Percentiles rank a stretch among this genome's conserved stretches.
phyloP scores from a whole-genome alignment of 768 basidiomycete species.

The Tricholoma matsutake region DNA sequence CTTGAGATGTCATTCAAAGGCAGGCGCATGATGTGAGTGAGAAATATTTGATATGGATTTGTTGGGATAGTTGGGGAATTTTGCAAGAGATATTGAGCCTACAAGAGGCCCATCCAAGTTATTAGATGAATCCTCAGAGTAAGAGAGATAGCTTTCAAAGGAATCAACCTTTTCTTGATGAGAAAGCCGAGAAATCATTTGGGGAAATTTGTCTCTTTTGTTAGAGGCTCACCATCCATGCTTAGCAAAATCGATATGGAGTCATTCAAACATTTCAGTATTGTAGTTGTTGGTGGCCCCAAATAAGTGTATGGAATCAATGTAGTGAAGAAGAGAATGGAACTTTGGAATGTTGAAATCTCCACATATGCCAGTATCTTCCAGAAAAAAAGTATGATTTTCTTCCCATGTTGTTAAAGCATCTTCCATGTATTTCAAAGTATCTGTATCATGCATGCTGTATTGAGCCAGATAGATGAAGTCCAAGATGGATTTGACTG shows the following conservation, averaged over 20 bases:
- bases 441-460: too few relatives aligned
- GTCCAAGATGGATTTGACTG: too few relatives aligned
- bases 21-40: constrained; percentile 12
- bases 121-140: too few relatives aligned
- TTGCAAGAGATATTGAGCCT: background rate
- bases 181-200: constrained; percentile 38
- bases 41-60: constrained; percentile 11
- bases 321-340: constrained; percentile 31
- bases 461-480: too few relatives aligned
- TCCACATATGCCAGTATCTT: constrained; percentile 15
- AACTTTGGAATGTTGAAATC: constrained; percentile 40
- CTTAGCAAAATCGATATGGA: constrained; percentile 45
- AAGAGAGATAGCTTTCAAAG: constrained; percentile 13
- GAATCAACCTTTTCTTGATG: constrained; percentile 32
- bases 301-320: constrained; percentile 20
- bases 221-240: constrained; percentile 28
- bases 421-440: constrained; percentile 21
- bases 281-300: constrained; percentile 31
- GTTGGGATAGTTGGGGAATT: constrained; percentile 12
- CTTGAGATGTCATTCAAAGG: constrained; percentile 23
- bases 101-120: background rate
- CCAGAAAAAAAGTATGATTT: constrained; percentile 27
- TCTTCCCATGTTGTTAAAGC: constrained; percentile 27
- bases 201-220: constrained; percentile 23
- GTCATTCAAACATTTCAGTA: constrained; percentile 31